phyloP scores from a whole-genome alignment of 176 grass and related monocot species.

The Avena insularis region DNA sequence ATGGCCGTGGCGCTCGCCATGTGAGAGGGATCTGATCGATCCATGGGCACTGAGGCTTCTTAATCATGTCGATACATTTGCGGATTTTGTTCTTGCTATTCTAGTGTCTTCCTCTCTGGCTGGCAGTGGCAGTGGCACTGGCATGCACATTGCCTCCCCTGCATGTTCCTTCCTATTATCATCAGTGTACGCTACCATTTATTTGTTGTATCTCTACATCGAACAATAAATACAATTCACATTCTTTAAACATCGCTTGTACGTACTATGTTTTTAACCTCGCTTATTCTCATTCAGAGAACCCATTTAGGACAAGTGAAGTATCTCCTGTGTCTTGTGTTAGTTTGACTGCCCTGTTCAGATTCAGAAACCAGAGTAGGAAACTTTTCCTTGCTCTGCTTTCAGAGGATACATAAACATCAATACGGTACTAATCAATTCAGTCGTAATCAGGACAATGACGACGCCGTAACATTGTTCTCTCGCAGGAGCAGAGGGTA shows the following conservation, averaged over 20 bases:
- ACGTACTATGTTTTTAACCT: neutral
- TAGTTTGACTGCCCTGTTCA: neutral
- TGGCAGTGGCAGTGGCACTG: constrained; percentile 27
- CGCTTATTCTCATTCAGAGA: neutral
- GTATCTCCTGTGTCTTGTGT: neutral
- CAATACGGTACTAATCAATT: too few species aligned
- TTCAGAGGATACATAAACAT: neutral
- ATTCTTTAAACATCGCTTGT: constrained; percentile 7
- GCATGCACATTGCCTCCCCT: constrained; percentile 22
- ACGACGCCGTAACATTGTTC: too few species aligned
- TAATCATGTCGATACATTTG: neutral
- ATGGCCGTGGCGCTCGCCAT: constrained; percentile 43
- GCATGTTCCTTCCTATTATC: constrained; percentile 10
- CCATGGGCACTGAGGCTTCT: neutral
- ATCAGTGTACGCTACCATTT: neutral
- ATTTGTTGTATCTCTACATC: constrained; percentile 1
- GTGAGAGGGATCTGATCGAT: constrained; percentile 41
- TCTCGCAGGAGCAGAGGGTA: too few species aligned
- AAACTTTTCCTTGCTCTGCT: neutral
- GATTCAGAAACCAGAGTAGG: neutral
- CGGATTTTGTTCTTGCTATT: neutral
- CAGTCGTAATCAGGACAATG: too few species aligned
- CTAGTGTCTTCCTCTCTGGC: neutral
- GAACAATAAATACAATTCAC: neutral
- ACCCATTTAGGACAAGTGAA: neutral